Evolutionary conservation across 495 filamentous ascomycete species (phyloP).

Genomic region (Penicilliopsis zonata): DNA sequence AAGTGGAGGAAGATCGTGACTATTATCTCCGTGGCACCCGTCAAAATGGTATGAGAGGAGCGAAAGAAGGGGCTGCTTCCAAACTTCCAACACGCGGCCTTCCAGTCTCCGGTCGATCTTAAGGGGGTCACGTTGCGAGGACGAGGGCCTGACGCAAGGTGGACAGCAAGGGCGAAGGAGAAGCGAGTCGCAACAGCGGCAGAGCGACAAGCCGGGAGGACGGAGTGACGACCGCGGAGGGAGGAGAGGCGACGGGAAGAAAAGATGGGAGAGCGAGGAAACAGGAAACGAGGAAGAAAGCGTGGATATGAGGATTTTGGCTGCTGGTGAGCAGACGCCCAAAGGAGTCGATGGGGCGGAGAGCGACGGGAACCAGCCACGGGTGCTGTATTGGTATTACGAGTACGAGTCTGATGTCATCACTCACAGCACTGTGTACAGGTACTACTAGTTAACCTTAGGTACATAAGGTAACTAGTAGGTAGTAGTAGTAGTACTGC

Average conservation of each 20-base stretch:
- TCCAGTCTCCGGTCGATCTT: slow-evolving; percentile 3
- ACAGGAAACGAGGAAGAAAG: not conserved
- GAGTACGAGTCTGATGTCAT: slow-evolving; percentile 8
- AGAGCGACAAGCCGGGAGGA: slow-evolving; percentile 8
- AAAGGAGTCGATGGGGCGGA: slow-evolving; percentile 9
- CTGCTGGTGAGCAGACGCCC: slow-evolving; percentile 10
- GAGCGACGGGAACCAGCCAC: slow-evolving; percentile 8
- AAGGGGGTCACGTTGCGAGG: slow-evolving; percentile 16
- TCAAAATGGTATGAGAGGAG: too few relatives aligned
- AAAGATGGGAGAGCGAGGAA: not conserved
- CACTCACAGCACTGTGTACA: too few relatives aligned
- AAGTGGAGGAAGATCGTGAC: too few relatives aligned
- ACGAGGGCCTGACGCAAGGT: slow-evolving; percentile 19
- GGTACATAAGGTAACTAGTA: too few relatives aligned
- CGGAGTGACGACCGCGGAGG: slow-evolving; percentile 8
- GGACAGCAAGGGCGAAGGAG: slow-evolving; percentile 16
- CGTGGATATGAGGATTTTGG: slow-evolving; percentile 7
- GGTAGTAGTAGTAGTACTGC: too few relatives aligned
- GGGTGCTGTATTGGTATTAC: slow-evolving; percentile 12
- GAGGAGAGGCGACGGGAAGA: not conserved
- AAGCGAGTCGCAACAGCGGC: slow-evolving; percentile 10
- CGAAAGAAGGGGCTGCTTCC: too few relatives aligned
- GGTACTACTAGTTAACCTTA: too few relatives aligned
- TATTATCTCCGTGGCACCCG: too few relatives aligned
- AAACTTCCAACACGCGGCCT: slow-evolving; percentile 24